Conservation (phyloP, 2,329 filamentous ascomycete genomes). For the Didymellaceae sp. region DNA sequence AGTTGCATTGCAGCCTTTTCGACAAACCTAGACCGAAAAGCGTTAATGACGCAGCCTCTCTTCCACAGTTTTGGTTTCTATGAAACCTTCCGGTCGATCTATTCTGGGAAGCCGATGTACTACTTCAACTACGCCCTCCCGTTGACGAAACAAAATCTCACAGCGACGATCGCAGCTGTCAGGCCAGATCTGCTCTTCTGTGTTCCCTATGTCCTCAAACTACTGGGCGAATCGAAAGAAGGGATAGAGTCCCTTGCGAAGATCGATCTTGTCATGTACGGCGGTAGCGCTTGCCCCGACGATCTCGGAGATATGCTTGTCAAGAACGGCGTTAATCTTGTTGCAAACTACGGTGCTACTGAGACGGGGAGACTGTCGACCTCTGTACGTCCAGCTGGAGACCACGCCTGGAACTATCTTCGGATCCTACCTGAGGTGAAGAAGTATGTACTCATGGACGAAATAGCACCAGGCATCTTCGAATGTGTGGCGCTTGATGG, state of each 20-base stretch:
- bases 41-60: slow-evolving; percentile 32
- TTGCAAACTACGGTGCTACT: slow-evolving; percentile 65
- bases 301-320: slow-evolving; percentile 63
- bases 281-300: slow-evolving; percentile 65
- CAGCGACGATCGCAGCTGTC: slow-evolving; percentile 20
- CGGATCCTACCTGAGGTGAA: slow-evolving; percentile 50
- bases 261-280: slow-evolving; percentile 63
- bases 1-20: slow-evolving; percentile 31
- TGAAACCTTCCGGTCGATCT: slow-evolving; percentile 32
- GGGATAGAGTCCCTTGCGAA: slow-evolving; percentile 58
- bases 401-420: slow-evolving; percentile 69
- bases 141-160: slow-evolving; percentile 29
- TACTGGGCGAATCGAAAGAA: slow-evolving; percentile 64
- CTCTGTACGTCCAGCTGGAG: slow-evolving; percentile 59
- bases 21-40: slow-evolving; percentile 26
- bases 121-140: slow-evolving; percentile 32
- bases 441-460: slow-evolving; percentile 52
- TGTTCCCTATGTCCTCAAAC: slow-evolving; percentile 70
- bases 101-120: slow-evolving; percentile 34
- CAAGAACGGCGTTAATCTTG: slow-evolving; percentile 60
- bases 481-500: slow-evolving; percentile 51
- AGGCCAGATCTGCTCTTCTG: slow-evolving; percentile 63
- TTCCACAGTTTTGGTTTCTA: slow-evolving; percentile 38
- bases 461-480: slow-evolving; percentile 47
- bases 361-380: slow-evolving; percentile 69